These are phyloP conservation scores for Steccherinum ochraceum DNA, from an alignment of 768 basidiomycete genomes.

Conservation along the genomic window DNA sequence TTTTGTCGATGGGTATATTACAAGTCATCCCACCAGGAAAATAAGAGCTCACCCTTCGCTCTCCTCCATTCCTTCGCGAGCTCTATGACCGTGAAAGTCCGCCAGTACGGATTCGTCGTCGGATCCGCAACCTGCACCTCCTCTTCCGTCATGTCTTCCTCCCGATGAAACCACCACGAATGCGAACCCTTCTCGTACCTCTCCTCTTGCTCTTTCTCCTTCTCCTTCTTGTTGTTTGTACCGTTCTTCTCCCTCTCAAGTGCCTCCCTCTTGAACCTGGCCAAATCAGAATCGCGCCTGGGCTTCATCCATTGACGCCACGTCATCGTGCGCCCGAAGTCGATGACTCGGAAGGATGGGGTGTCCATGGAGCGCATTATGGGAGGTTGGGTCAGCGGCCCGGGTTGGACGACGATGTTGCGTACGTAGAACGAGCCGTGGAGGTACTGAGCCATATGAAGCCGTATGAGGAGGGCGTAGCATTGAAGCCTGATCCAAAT, in stretches of 20 bases:
- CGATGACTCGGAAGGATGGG: conserved; percentile 40
- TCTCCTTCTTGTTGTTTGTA: not conserved
- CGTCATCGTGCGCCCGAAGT: conserved; percentile 33
- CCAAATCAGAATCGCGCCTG: not conserved
- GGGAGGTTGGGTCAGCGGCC: conserved; percentile 30
- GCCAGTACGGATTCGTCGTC: not conserved
- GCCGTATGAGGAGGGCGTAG: conserved; percentile 28
- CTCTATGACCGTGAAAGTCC: not conserved
- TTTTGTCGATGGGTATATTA: too few species aligned
- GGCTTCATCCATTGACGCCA: not conserved
- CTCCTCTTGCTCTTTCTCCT: not conserved
- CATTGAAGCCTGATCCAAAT: conserved; percentile 10
- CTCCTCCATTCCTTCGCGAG: not conserved
- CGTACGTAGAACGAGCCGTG: conserved; percentile 34
- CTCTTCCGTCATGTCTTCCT: not conserved
- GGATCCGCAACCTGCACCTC: not conserved
- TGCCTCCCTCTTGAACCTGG: not conserved
- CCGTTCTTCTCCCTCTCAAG: not conserved
- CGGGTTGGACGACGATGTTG: conserved; percentile 39
- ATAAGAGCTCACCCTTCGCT: too few species aligned
- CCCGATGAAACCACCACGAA: not conserved
- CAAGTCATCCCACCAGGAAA: too few species aligned
- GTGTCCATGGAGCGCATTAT: conserved; percentile 16
- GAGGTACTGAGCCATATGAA: conserved; percentile 32
- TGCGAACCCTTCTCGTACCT: not conserved